Conservation (phyloP, 305 asterid species). For the Andrographis paniculata region DNA sequence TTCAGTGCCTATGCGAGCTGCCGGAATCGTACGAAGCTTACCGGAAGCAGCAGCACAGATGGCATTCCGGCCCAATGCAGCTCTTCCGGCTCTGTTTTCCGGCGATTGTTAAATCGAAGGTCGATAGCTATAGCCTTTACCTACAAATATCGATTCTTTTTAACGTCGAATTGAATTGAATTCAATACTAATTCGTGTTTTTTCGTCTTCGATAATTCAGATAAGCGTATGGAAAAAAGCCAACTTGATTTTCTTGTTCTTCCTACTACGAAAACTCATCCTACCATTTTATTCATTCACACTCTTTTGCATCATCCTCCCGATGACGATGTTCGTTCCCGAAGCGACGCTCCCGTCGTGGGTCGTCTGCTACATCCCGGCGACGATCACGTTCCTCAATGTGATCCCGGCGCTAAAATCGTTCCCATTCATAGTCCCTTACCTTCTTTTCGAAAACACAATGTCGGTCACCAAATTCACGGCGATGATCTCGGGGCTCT, state of each 20-base stretch:
- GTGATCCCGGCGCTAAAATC: slow-evolving; percentile 89
- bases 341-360: slow-evolving; percentile 92
- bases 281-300: slow-evolving; percentile 95
- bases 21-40: slow-evolving; percentile 98
- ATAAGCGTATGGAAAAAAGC: slow-evolving; percentile 87
- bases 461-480: slow-evolving; percentile 96
- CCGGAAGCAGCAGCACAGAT: slow-evolving; percentile 91
- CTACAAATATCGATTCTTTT: not conserved
- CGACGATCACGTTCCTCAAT: slow-evolving; percentile 72
- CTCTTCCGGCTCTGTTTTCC: slow-evolving; percentile 91
- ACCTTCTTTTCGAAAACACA: slow-evolving; percentile 86
- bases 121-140: slow-evolving; percentile 8
- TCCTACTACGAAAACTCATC: slow-evolving; percentile 71
- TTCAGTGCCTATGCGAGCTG: slow-evolving; percentile 85
- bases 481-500: slow-evolving; percentile 94
- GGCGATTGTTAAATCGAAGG: slow-evolving; percentile 69
- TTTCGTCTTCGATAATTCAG: slow-evolving; percentile 36
- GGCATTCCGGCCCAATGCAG: slow-evolving; percentile 99
- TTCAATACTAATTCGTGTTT: slow-evolving; percentile 12
- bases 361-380: slow-evolving; percentile 91
- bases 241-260: slow-evolving; percentile 84
- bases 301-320: slow-evolving; percentile 84
- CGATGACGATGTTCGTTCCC: slow-evolving; percentile 91
- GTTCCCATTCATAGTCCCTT: slow-evolving; percentile 90
- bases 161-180: not conserved